Conservation (phyloP, 129 eudicot genomes). For the Lactuca sativa region DNA sequence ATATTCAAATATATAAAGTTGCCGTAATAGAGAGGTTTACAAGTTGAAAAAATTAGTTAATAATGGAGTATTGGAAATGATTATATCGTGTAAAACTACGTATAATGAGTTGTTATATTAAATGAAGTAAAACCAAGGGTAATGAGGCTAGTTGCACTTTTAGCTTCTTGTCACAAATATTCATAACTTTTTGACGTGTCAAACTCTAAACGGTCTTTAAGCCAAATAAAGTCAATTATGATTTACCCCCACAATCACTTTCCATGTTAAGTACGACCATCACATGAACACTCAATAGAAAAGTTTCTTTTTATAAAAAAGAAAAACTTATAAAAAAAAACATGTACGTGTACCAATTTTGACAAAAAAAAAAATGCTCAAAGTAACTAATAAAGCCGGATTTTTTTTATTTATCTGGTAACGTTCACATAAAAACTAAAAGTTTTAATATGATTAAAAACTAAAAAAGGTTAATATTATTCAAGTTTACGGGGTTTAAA, state of each 20-base stretch:
- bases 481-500: neutral
- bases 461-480: too few species aligned
- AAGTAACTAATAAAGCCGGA: neutral
- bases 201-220: neutral
- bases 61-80: neutral
- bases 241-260: neutral
- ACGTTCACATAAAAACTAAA: neutral
- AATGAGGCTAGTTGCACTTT: neutral
- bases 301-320: neutral
- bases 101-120: neutral
- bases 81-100: neutral
- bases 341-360: neutral
- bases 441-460: neutral
- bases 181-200: conserved; percentile 13
- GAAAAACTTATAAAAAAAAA: too few species aligned
- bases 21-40: neutral
- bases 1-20: too few species aligned
- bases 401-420: neutral
- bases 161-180: neutral
- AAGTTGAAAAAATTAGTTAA: neutral
- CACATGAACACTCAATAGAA: neutral
- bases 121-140: neutral
- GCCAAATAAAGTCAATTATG: neutral
- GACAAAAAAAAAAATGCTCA: neutral
- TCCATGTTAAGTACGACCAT: too few species aligned